A percentile compares a stretch with the other conserved stretches of the same genome.
Conservation (phyloP, 371 early-diverging fungal genomes). For the Mucor racemosus region DNA sequence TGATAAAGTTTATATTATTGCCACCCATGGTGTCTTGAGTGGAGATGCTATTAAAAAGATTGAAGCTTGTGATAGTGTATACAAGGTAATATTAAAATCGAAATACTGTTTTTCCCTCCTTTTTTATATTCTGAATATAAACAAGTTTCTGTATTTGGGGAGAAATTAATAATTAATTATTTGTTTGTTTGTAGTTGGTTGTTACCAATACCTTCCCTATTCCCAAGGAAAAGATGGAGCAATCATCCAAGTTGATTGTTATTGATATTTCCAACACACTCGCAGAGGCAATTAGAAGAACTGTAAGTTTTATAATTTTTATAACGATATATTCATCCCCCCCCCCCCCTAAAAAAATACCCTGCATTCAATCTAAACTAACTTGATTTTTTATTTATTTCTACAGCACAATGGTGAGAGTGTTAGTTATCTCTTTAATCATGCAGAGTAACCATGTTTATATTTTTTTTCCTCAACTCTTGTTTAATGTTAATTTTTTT, state of each 20-base stretch:
- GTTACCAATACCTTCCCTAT: constrained; percentile 96
- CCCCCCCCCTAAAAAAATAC: too few relatives aligned
- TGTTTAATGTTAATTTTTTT: constrained; percentile 1
- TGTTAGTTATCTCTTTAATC: constrained; percentile 88
- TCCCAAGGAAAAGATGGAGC: constrained; percentile 71
- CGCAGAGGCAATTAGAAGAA: constrained; percentile 97
- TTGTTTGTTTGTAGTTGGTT: constrained; percentile 60
- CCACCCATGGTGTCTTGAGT: constrained; percentile 93
- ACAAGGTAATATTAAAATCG: constrained; percentile 63
- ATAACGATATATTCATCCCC: not conserved
- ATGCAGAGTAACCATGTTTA: constrained; percentile 37
- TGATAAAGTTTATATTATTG: constrained; percentile 86
- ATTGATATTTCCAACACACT: constrained; percentile 91
- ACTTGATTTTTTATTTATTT: constrained; percentile 3
- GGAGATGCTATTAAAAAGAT: constrained; percentile 85
- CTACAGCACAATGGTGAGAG: constrained; percentile 93
- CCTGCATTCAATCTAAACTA: constrained; percentile 10
- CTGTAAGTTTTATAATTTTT: constrained; percentile 43
- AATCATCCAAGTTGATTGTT: constrained; percentile 77
- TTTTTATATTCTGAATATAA: not conserved
- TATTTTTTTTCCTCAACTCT: not conserved
- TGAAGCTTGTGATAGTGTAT: constrained; percentile 82
- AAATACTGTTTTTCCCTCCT: not conserved
- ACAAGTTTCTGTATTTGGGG: not conserved
- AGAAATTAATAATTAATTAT: too few relatives aligned